Base-by-base conservation (phyloP, 148 eudicot genomes). In the Vaccinium myrtillus region DNA sequence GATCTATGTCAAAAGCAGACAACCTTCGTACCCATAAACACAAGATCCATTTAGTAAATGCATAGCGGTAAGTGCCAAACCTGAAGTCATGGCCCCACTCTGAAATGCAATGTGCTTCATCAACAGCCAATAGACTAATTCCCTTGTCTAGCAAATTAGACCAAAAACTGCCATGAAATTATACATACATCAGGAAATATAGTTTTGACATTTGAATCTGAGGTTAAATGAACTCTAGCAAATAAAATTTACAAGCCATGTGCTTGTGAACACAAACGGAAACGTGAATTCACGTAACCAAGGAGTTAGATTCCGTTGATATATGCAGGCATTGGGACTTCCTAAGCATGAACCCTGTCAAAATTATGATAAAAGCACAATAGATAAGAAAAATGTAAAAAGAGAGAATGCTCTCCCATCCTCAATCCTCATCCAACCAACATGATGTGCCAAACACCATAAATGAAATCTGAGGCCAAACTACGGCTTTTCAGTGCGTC, bases 31-130 rank as follows among this genome's bases (percentile, higher is more conserved):
- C 25, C 21, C 54, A 18, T 3, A 82, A 75, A 48, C 14, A 77
- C 12, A 39, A 30, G 39, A 67, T 27, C 67, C 8, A 15, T 69
- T 32, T 50, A 82, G 78, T 30, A 71, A 36, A 36, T 36, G 39
- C 39, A 36, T 36, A 36, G 39, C 3, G 39, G 39, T 36, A 36
- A 36, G 39, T 36, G 39, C 53, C 83, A 69, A 43, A 92, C 95
- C 98, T 90, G 93, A 94, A 94, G 91, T 92, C 90, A 86, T 94
- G 98, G 54, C 98, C 98, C 96, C 98, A 94, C 85, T 94, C 96
- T 71, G 96, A 93, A 85, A 94, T 93, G 91, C 98, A 94, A 85
- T 94, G 98, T 63, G 96, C 98, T 90, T 94, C 98, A 84, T 94
- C 98, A 75, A 94, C 94, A 53, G 98, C 98, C 85, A 94, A 86